A percentile compares a stretch with the other conserved stretches of the same genome.
phyloP scores from a whole-genome alignment of 805 yeast genomes.

The Yarrowia sp. region DNA sequence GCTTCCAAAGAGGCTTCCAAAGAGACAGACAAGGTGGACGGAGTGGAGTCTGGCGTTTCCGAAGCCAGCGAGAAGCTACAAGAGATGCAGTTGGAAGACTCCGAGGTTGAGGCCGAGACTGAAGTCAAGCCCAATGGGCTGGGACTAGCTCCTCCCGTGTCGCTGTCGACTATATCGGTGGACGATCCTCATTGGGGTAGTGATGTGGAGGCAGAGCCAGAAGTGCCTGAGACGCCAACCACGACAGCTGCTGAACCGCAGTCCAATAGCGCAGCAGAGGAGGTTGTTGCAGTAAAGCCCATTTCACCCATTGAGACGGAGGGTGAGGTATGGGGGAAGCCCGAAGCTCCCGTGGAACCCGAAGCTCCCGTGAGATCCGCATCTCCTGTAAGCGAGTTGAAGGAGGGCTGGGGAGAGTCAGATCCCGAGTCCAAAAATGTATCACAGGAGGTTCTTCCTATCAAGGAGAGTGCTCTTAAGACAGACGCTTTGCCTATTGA shows the following conservation, averaged over 20 bases:
- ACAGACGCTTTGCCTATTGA: neutral
- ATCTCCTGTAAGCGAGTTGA: neutral
- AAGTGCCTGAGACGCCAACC: too few species aligned
- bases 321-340: slow-evolving; percentile 3
- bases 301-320: neutral
- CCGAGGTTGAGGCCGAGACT: neutral
- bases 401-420: slow-evolving; percentile 13
- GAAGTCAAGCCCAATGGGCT: neutral
- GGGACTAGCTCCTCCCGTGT: neutral
- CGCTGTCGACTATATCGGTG: slow-evolving; percentile 5
- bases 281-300: neutral
- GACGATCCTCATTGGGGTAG: slow-evolving; percentile 17
- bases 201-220: slow-evolving; percentile 5
- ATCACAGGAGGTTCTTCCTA: neutral
- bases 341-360: neutral
- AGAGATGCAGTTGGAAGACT: neutral
- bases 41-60: too few species aligned
- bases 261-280: neutral
- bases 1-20: neutral
- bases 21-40: neutral
- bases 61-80: neutral
- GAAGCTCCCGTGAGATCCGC: neutral
- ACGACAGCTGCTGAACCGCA: neutral
- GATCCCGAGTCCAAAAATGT: neutral
- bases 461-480: too few species aligned